Base-by-base conservation (phyloP, 768 basidiomycete genomes). In the Infundibulicybe gibba region DNA sequence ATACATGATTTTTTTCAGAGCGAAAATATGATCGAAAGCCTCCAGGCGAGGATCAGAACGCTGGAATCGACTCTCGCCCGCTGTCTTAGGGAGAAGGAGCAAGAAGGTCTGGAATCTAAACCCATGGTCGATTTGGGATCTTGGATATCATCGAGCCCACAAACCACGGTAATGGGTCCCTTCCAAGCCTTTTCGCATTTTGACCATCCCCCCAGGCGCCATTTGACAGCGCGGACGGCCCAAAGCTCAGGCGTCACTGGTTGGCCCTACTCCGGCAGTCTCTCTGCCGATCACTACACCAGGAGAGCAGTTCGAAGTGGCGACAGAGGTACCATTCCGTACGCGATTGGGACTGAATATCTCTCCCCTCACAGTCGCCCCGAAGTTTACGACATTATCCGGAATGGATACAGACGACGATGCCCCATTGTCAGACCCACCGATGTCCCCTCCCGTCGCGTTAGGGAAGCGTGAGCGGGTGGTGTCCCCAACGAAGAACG, bases 31-130 rank as follows among this genome's bases (percentile, higher is more conserved):
- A 72, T 76, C 32, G 64, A 62, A 45, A 62, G 69, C 43, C 62
- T 76, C 16, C 71, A 75, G 48, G 62, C 61, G 38, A 71, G 73
- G 49, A 70, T 80, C 37, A 53, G 54, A 4, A 68, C 70, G 13
- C 59, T 83, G 11, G 78, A 81, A 55, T 68, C 60, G 9, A 65
- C 62, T 25, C 60, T 81, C 11, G 76, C 78, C 0, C 71, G 70
- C 43, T 57, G 69, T 32, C 62, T 81, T 47, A 66, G 66, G 44
- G 69, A 70, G 45, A 65, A 63, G 42, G 65, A 58, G 34, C 53
- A 51, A 13, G 61, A 65, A 13, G 61, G 56, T 1, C 50, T 49
- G 2, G 52, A 57, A 11, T 46, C 50, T 6, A 66, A 62, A 35
- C 64, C 72, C 1, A 69, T 77, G 51, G 64, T 76, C 13, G 67